phyloP scores from a whole-genome alignment of 1,139 yeast genomes.

The Yamadazyma siamensis region DNA sequence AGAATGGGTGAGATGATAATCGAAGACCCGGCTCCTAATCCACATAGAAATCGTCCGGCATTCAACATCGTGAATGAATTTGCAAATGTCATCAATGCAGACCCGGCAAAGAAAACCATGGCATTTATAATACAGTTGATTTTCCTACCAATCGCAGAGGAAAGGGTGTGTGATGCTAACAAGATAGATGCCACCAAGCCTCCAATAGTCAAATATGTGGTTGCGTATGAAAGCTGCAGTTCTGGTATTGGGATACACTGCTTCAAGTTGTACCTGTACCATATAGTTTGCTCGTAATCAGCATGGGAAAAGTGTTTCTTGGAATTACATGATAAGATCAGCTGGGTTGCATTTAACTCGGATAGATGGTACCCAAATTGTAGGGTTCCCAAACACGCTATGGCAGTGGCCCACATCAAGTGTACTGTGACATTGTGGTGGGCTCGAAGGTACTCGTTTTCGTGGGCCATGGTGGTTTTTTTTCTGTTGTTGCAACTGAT shows the following conservation, averaged over 20 bases:
- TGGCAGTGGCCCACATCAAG: constrained; percentile 33
- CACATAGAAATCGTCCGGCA: constrained; percentile 30
- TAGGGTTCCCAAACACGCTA: constrained; percentile 70
- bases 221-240: constrained; percentile 24
- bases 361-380: constrained; percentile 91
- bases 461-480: too few species aligned
- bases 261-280: constrained; percentile 21
- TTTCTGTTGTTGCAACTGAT: too few species aligned
- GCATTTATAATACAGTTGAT: constrained; percentile 24
- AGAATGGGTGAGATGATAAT: constrained; percentile 37
- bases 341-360: constrained; percentile 81
- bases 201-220: constrained; percentile 38
- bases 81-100: constrained; percentile 24
- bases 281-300: constrained; percentile 23
- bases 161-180: constrained; percentile 27
- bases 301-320: constrained; percentile 21
- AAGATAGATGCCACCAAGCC: constrained; percentile 32
- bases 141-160: constrained; percentile 25
- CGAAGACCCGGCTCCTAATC: constrained; percentile 38
- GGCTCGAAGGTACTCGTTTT: constrained; percentile 16
- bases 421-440: constrained; percentile 26
- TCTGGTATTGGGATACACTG: constrained; percentile 30
- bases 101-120: constrained; percentile 23
- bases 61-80: constrained; percentile 17
- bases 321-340: constrained; percentile 48